phyloP scores from a whole-genome alignment of 495 filamentous ascomycete genomes.

The Hypoxylon perforatum region DNA sequence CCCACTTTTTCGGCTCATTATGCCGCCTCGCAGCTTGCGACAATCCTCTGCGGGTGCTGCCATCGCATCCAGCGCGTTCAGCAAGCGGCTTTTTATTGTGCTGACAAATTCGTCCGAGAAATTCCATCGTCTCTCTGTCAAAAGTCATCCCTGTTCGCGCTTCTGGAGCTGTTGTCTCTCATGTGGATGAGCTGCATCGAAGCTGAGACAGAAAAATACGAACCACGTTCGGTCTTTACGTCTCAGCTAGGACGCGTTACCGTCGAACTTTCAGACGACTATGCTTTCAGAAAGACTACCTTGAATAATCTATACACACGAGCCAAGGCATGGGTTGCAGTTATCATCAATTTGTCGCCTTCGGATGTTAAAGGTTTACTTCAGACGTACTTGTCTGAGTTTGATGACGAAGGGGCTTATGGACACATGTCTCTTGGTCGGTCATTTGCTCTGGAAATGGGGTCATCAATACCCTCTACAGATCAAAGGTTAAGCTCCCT shows the following conservation, averaged over 20 bases:
- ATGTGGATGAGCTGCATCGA: conserved; percentile 97
- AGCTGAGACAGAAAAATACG: conserved; percentile 92
- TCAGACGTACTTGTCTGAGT: conserved; percentile 94
- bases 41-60: conserved; percentile 87
- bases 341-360: conserved; percentile 84
- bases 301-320: conserved; percentile 79
- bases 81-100: conserved; percentile 80
- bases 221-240: conserved; percentile 80
- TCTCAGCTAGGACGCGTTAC: conserved; percentile 79
- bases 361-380: conserved; percentile 94
- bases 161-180: conserved; percentile 88
- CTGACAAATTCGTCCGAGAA: conserved; percentile 82
- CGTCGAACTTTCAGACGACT: conserved; percentile 92
- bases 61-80: conserved; percentile 92
- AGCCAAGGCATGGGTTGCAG: conserved; percentile 81
- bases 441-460: conserved; percentile 95
- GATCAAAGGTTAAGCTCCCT: conserved; percentile 86
- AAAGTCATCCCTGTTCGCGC: conserved; percentile 86
- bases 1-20: conserved; percentile 84
- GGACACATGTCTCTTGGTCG: conserved; percentile 93
- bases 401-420: conserved; percentile 85
- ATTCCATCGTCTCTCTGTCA: conserved; percentile 93
- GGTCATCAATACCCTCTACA: conserved; percentile 83
- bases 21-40: conserved; percentile 85
- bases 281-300: conserved; percentile 78